These are phyloP conservation scores for Cladosporium sp. DNA, from an alignment of 2,329 filamentous ascomycete genomes.

Conservation along the genomic window DNA sequence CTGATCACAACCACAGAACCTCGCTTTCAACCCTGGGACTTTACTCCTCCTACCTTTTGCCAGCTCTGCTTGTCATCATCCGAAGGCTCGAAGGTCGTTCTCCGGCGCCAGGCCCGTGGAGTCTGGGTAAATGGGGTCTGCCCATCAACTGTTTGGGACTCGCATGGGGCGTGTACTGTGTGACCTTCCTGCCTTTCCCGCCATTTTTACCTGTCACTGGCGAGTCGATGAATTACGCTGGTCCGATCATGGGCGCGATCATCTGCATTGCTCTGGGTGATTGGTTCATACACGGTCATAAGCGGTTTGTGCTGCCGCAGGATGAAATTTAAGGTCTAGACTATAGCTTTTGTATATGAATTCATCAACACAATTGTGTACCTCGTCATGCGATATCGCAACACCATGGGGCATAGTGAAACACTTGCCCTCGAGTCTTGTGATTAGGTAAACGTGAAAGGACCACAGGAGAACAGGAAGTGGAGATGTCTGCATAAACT, in stretches of 20 bases:
- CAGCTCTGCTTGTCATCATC: conserved; percentile 31
- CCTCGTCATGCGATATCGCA: not conserved
- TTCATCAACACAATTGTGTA: not conserved
- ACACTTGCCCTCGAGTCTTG: too few species aligned
- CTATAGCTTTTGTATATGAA: not conserved
- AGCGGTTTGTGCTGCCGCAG: conserved; percentile 18
- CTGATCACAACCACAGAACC: not conserved
- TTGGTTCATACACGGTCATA: conserved; percentile 18
- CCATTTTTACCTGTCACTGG: conserved; percentile 21
- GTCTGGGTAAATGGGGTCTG: conserved; percentile 18
- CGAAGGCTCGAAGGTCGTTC: conserved; percentile 15
- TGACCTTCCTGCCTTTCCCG: conserved; percentile 29
- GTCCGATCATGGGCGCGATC: conserved; percentile 20
- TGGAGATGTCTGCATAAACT: too few species aligned
- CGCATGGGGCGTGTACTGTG: conserved; percentile 42
- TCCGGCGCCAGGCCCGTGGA: conserved; percentile 18
- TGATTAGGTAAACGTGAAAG: too few species aligned
- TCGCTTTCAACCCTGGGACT: not conserved
- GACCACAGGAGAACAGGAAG: too few species aligned
- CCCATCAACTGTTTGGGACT: conserved; percentile 27
- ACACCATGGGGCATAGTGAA: not conserved
- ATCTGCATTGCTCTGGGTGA: conserved; percentile 20
- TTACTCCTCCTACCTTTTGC: conserved; percentile 23
- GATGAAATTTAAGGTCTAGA: not conserved
- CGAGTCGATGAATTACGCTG: conserved; percentile 21